Conservation (phyloP, 805 yeast genomes). For the Kregervanrija pseudodelftensis region DNA sequence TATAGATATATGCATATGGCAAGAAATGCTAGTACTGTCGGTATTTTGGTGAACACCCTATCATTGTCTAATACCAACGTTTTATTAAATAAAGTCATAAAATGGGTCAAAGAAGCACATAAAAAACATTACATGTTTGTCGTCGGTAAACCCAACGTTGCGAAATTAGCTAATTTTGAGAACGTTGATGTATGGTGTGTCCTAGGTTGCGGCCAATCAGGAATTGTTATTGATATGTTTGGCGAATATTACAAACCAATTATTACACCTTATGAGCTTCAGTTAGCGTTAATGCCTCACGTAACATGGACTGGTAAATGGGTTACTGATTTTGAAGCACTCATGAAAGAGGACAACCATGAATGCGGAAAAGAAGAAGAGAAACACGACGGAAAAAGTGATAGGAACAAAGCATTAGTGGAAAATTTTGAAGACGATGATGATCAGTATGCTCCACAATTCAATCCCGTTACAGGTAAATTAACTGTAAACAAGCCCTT, state of each 20-base stretch:
- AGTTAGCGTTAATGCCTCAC: constrained; percentile 69
- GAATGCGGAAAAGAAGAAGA: constrained; percentile 22
- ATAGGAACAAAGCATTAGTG: constrained; percentile 12
- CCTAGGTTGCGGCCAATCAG: constrained; percentile 91
- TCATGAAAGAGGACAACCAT: constrained; percentile 34
- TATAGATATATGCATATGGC: constrained; percentile 85
- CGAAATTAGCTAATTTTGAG: constrained; percentile 93
- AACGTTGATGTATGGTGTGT: constrained; percentile 93
- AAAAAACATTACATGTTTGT: constrained; percentile 92
- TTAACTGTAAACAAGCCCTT: constrained; percentile 69
- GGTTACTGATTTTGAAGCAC: constrained; percentile 69
- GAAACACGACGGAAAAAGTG: constrained; percentile 4
- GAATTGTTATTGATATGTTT: constrained; percentile 71
- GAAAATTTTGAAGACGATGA: constrained; percentile 21
- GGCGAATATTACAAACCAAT: constrained; percentile 87
- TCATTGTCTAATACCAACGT: constrained; percentile 68
- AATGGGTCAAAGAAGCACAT: constrained; percentile 62
- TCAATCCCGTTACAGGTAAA: constrained; percentile 83
- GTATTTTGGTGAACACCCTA: constrained; percentile 82
- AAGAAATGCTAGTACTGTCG: constrained; percentile 85
- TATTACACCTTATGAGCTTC: constrained; percentile 86
- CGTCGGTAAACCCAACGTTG: constrained; percentile 97
- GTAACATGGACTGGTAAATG: constrained; percentile 90
- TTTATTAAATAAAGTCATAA: constrained; percentile 54
- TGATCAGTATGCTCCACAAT: constrained; percentile 67